phyloP scores from a whole-genome alignment of 169 alveolate genomes.

The Plasmodium knowlesi region DNA sequence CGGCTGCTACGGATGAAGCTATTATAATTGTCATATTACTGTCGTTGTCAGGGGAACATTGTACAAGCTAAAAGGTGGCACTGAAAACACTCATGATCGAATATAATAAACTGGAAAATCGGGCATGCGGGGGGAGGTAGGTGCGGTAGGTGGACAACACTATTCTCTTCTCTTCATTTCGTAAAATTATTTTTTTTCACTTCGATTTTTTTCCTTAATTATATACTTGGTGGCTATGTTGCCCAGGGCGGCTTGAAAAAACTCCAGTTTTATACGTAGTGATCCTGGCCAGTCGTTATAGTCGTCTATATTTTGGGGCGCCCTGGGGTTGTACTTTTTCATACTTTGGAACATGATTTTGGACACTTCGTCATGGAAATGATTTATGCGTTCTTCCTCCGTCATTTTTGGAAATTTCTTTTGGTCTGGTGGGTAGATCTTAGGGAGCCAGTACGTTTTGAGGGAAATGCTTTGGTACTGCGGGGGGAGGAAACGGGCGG shows the following conservation, averaged over 20 bases:
- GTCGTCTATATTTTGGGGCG: conserved; percentile 66
- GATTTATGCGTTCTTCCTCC: conserved; percentile 36
- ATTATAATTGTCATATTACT: neutral
- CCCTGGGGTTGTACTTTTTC: conserved; percentile 56
- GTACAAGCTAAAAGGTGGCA: neutral
- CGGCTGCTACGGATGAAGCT: neutral
- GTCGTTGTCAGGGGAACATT: neutral
- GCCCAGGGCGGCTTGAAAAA: conserved; percentile 59
- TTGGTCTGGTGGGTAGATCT: conserved; percentile 49
- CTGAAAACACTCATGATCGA: neutral
- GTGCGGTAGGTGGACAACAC: neutral
- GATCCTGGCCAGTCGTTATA: conserved; percentile 75
- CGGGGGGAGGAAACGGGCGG: neutral
- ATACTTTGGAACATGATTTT: conserved; percentile 61
- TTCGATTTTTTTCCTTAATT: conserved; percentile 14
- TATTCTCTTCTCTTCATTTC: neutral
- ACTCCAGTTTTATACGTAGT: conserved; percentile 21
- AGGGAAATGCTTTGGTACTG: conserved; percentile 29
- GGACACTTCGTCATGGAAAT: conserved; percentile 69
- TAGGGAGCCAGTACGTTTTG: conserved; percentile 56
- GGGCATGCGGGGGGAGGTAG: neutral
- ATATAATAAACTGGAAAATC: neutral
- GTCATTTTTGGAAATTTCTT: conserved; percentile 29
- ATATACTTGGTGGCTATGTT: conserved; percentile 21
- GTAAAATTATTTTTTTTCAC: conserved; percentile 12